Evolutionary conservation across 1,284 basidiomycete genomes (phyloP).

Genomic region (Malassezia furfur): DNA sequence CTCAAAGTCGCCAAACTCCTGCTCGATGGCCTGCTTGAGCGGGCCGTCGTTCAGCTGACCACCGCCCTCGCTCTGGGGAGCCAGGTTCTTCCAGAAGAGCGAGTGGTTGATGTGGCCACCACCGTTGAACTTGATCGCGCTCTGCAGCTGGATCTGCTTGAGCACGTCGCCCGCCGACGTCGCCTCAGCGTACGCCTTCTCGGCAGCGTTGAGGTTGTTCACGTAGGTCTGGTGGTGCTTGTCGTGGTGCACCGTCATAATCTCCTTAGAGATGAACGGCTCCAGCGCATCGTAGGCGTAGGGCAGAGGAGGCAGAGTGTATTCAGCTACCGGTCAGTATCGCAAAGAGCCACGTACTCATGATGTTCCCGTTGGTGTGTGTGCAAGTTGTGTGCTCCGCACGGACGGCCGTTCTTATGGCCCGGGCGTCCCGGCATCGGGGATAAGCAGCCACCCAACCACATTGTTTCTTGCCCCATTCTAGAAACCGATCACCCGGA

Average conservation of each 20-base stretch:
- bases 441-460: too few relatives aligned
- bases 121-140: constrained; percentile 82
- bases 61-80: constrained; percentile 46
- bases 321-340: too few relatives aligned
- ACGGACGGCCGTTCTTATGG: too few relatives aligned
- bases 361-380: too few relatives aligned
- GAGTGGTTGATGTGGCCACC: constrained; percentile 70
- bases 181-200: constrained; percentile 66
- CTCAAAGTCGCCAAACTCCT: constrained; percentile 75
- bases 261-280: constrained; percentile 66
- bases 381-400: too few relatives aligned
- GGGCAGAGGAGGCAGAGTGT: constrained; percentile 66
- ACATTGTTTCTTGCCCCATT: too few relatives aligned
- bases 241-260: constrained; percentile 67
- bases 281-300: constrained; percentile 83
- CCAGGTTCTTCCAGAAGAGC: constrained; percentile 89
- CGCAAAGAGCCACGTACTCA: too few relatives aligned
- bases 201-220: constrained; percentile 57
- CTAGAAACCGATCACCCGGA: too few relatives aligned
- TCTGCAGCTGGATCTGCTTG: constrained; percentile 73
- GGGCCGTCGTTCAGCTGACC: constrained; percentile 60
- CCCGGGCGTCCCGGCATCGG: too few relatives aligned
- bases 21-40: constrained; percentile 70
- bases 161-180: constrained; percentile 58
- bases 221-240: constrained; percentile 68